Evolutionary conservation across 1,284 basidiomycete species (phyloP), one percentile per base, ranked within the genome.

Genomic region (Puccinia coronata): DNA sequence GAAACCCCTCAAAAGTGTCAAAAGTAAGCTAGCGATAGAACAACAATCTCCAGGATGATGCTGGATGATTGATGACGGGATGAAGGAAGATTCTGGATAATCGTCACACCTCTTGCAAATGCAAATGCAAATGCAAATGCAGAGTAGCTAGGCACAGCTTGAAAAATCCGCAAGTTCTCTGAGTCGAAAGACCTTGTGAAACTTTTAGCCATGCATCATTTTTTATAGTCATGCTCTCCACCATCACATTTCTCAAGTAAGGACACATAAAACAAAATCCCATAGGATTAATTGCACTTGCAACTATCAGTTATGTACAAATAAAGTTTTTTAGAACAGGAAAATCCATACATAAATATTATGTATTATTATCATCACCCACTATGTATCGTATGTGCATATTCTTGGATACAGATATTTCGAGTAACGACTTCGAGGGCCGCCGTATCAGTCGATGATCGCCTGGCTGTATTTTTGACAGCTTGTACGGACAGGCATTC

Each of bases 371-470:
- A 69, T 69, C 65, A 69, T 28, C 65, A 69, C 41, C 41, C 65
- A 47, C 65, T 31, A 47, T n/a, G n/a, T n/a, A n/a, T n/a, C n/a
- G n/a, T n/a, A n/a, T n/a, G n/a, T n/a, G n/a, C n/a, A n/a, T n/a
- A n/a, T n/a, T n/a, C n/a, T n/a, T n/a, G n/a, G n/a, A n/a, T n/a
- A n/a, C n/a, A n/a, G n/a, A n/a, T n/a, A n/a, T n/a, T n/a, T n/a
- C n/a, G n/a, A n/a, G n/a, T n/a, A n/a, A 69, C 65, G 43, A 28
- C 41, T 53, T 20, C 47, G 39, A 73, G 51, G 39, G 36, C 71
- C 71, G 51, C 71, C 67, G 71, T 53, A 73, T 73, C 71, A 73
- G 71, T 34, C 53, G 71, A 73, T 59, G 71, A 73, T 73, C 71
- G 39, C 53, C 71, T 67, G 70, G 14, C 71, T 73, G 69, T 55